Percentiles rank a stretch among this genome's conserved stretches.
Conservation (phyloP, 2,329 filamentous ascomycete genomes). For the Fusarium concolor region DNA sequence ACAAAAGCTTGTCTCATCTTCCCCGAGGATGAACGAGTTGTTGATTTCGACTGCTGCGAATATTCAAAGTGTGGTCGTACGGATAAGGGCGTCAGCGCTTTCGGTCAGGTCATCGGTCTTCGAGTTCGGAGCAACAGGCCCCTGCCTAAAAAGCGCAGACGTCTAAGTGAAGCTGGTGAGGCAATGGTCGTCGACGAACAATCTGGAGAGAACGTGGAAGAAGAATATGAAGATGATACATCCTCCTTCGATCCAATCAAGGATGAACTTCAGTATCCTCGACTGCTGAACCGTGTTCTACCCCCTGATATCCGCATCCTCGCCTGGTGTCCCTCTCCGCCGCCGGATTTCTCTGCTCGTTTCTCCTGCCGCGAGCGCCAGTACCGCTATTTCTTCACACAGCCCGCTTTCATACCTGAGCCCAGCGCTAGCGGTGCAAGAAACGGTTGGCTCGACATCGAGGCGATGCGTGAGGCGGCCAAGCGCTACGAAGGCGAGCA, state of each 20-base stretch:
- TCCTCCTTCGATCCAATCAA: constrained; percentile 71
- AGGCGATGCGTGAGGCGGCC: constrained; percentile 85
- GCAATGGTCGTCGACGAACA: constrained; percentile 37
- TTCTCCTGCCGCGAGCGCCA: constrained; percentile 92
- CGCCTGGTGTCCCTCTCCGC: constrained; percentile 90
- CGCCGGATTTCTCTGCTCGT: constrained; percentile 84
- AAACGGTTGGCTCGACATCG: constrained; percentile 87
- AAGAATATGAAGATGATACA: constrained; percentile 35
- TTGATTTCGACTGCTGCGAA: constrained; percentile 86
- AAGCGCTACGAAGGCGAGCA: constrained; percentile 83
- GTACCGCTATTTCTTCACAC: constrained; percentile 98
- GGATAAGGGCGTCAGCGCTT: constrained; percentile 93
- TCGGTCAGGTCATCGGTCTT: constrained; percentile 92
- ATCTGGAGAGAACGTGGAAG: constrained; percentile 23
- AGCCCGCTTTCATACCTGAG: constrained; percentile 83
- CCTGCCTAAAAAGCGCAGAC: constrained; percentile 52
- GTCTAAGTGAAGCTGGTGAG: constrained; percentile 41
- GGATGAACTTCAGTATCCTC: constrained; percentile 87
- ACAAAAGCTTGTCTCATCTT: constrained; percentile 85
- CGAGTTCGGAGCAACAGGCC: constrained; percentile 84
- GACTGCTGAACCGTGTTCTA: constrained; percentile 86
- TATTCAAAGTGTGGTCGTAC: constrained; percentile 97
- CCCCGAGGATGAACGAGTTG: constrained; percentile 68
- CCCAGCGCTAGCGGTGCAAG: constrained; percentile 53
- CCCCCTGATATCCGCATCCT: constrained; percentile 90